A percentile compares a stretch with the other conserved stretches of the same genome.
Conservation (phyloP, 306 rosid genomes). For the cucumber (Cucumis sativus) region Cucumber_9930_V3 NC_026658.2:7754501-7755000, state of each 20-base stretch:
- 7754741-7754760: constrained; percentile 86
- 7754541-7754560: constrained; percentile 42
- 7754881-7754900: constrained; percentile 16
- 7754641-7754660: constrained; percentile 8
- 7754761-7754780: constrained; percentile 83
- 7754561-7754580: constrained; percentile 81
- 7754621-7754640: background rate
- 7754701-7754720: constrained; percentile 17
- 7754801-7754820: constrained; percentile 72
- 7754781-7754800: constrained; percentile 82
- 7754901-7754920: constrained; percentile 3
- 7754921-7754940: constrained; percentile 25
- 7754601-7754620: constrained; percentile 37
- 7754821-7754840: constrained; percentile 77
- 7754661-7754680: constrained; percentile 68
- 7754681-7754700: constrained; percentile 80
- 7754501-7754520: constrained; percentile 16
- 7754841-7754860: constrained; percentile 78
- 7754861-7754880: constrained; percentile 69
- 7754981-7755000: background rate
- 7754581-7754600: constrained; percentile 74
- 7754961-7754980: too few relatives aligned
- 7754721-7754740: background rate
- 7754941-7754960: background rate
- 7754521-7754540: constrained; percentile 22